A percentile compares a stretch with the other conserved stretches of the same genome.
These are phyloP conservation scores for Narthecium ossifragum DNA, from an alignment of 106 monocot genomes.

Conservation along the genomic window DNA sequence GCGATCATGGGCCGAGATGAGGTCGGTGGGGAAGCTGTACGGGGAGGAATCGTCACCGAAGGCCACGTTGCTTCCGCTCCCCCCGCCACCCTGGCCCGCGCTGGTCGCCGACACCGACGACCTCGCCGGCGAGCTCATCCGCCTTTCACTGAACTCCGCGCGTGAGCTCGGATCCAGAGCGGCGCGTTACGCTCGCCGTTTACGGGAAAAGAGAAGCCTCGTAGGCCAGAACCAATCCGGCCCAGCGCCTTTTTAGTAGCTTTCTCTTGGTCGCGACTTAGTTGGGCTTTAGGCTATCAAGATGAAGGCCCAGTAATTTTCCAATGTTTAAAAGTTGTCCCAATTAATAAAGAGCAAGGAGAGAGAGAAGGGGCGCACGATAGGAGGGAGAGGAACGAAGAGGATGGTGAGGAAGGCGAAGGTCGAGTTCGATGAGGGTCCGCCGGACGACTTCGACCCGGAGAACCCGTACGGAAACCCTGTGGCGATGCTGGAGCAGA, in stretches of 20 bases:
- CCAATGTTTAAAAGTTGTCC: background rate
- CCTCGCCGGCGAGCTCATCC: constrained; percentile 91
- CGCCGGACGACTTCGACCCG: constrained; percentile 87
- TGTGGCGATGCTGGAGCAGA: constrained; percentile 88
- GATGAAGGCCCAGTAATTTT: background rate
- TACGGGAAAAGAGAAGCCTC: no score
- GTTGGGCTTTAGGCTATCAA: background rate
- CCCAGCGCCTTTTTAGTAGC: background rate
- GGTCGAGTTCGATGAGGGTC: constrained; percentile 90
- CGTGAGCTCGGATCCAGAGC: background rate
- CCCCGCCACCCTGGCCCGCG: constrained; percentile 31
- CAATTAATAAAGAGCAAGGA: constrained; percentile 2
- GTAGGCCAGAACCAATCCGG: no score
- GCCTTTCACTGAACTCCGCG: background rate
- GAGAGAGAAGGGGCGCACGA: background rate
- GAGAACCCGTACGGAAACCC: constrained; percentile 74
- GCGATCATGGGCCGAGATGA: constrained; percentile 54
- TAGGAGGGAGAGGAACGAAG: background rate
- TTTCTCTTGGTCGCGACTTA: background rate
- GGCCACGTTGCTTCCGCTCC: constrained; percentile 19
- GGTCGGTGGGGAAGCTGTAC: constrained; percentile 51
- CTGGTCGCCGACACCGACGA: constrained; percentile 75
- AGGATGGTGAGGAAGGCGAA: constrained; percentile 87
- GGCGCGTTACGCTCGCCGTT: no score
- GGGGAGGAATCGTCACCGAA: constrained; percentile 39